These are phyloP conservation scores for Microsporum audouinii DNA, from an alignment of 2,329 filamentous ascomycete species.

Conservation along the genomic window DNA sequence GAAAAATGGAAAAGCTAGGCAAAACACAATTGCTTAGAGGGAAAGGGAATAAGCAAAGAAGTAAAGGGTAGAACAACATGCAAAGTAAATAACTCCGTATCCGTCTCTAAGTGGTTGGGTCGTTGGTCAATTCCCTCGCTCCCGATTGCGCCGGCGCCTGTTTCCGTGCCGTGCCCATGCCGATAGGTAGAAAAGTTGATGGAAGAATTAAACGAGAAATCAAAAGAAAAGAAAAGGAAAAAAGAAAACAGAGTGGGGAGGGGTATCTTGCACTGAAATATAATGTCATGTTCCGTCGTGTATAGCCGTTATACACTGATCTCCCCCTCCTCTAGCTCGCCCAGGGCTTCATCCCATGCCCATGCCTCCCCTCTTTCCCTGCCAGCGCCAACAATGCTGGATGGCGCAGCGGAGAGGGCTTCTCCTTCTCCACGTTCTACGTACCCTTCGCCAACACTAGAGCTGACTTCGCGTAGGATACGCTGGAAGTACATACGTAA, in stretches of 20 bases:
- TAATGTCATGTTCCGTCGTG: neutral
- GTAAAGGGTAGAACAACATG: neutral
- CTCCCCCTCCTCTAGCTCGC: constrained; percentile 35
- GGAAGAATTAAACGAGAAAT: neutral
- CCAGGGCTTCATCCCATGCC: constrained; percentile 32
- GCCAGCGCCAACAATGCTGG: constrained; percentile 18
- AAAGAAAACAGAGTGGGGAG: neutral
- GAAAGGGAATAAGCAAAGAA: neutral
- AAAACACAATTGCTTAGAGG: neutral
- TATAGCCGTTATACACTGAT: constrained; percentile 26
- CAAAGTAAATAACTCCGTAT: neutral
- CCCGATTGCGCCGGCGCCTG: constrained; percentile 2
- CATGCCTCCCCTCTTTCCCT: constrained; percentile 23
- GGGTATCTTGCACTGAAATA: constrained; percentile 2
- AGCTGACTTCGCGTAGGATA: constrained; percentile 66
- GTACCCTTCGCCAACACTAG: constrained; percentile 27
- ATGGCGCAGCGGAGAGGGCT: constrained; percentile 28
- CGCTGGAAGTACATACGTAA: constrained; percentile 73
- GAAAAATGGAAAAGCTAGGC: neutral
- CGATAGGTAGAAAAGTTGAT: neutral
- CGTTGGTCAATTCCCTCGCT: neutral
- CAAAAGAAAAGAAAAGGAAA: neutral
- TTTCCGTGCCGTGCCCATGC: neutral
- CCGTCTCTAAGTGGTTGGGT: constrained; percentile 3
- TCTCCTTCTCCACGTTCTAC: constrained; percentile 36